These are phyloP conservation scores for Trypanosoma congolense DNA, from an alignment of 208 protist species.

Conservation along the genomic window DNA sequence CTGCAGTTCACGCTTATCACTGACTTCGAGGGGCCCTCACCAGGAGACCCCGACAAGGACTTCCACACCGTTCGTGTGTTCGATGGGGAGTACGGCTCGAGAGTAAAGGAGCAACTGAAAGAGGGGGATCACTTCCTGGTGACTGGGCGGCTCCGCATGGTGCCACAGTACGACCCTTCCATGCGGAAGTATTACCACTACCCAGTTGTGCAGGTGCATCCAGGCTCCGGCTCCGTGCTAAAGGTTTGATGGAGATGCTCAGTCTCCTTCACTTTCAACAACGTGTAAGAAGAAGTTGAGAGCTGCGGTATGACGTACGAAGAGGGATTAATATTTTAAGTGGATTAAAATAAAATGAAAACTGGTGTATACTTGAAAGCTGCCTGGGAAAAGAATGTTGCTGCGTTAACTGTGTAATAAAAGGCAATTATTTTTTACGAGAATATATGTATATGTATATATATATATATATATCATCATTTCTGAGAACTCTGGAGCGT, in stretches of 20 bases:
- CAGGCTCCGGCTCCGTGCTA: constrained; percentile 43
- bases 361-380: too few relatives aligned
- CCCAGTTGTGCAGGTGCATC: constrained; percentile 77
- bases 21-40: constrained; percentile 65
- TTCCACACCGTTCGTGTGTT: constrained; percentile 83
- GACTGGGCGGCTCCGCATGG: constrained; percentile 72
- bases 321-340: neutral
- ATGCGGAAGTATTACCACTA: constrained; percentile 86
- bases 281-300: neutral
- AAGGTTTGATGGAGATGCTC: constrained; percentile 14
- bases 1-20: constrained; percentile 83
- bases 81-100: constrained; percentile 39
- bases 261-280: too few relatives aligned
- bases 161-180: constrained; percentile 74
- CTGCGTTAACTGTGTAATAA: too few relatives aligned
- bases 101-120: constrained; percentile 34
- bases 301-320: too few relatives aligned
- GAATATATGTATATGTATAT: too few relatives aligned
- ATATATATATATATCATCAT: too few relatives aligned
- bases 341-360: neutral
- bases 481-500: too few relatives aligned
- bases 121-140: constrained; percentile 56
- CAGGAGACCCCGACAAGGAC: constrained; percentile 84
- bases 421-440: too few relatives aligned
- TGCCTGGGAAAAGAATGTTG: too few relatives aligned